Conservation (phyloP, 2,329 filamentous ascomycete genomes). For the Colletotrichum graminicola region DNA sequence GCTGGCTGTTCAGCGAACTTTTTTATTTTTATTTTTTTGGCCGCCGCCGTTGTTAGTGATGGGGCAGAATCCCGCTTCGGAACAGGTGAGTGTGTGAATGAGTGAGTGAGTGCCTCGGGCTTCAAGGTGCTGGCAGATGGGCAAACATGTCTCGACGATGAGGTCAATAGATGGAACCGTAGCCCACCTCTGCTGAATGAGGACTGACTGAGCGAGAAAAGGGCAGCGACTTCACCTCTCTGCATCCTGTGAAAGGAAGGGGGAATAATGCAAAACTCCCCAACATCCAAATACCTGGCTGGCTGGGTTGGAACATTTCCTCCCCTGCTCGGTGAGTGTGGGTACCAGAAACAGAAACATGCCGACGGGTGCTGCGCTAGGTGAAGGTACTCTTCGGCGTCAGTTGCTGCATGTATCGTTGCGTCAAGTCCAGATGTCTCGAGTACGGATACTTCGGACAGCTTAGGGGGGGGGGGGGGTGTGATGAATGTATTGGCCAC, state of each 20-base stretch:
- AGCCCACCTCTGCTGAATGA: neutral
- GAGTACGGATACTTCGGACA: neutral
- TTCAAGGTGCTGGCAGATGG: no score
- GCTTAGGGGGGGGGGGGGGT: no score
- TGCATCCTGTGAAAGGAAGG: conserved; percentile 17
- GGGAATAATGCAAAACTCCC: neutral
- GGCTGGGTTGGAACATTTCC: neutral
- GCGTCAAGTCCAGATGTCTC: neutral
- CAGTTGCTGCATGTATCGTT: neutral
- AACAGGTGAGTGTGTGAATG: neutral
- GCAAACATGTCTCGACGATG: conserved; percentile 2
- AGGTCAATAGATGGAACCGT: neutral
- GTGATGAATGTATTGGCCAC: neutral
- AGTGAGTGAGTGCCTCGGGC: neutral
- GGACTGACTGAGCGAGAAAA: neutral
- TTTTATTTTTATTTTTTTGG: neutral
- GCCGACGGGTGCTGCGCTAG: conserved; percentile 23
- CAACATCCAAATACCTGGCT: conserved; percentile 25
- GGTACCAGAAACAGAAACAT: conserved; percentile 21
- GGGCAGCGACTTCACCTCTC: neutral
- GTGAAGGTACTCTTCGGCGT: conserved; percentile 4
- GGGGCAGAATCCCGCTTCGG: neutral
- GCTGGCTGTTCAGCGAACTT: neutral
- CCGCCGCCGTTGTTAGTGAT: neutral
- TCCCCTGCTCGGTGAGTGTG: conserved; percentile 14